These are phyloP conservation scores for Hypsizygus marmoreus DNA, from an alignment of 768 basidiomycete species.

Conservation along the genomic window DNA sequence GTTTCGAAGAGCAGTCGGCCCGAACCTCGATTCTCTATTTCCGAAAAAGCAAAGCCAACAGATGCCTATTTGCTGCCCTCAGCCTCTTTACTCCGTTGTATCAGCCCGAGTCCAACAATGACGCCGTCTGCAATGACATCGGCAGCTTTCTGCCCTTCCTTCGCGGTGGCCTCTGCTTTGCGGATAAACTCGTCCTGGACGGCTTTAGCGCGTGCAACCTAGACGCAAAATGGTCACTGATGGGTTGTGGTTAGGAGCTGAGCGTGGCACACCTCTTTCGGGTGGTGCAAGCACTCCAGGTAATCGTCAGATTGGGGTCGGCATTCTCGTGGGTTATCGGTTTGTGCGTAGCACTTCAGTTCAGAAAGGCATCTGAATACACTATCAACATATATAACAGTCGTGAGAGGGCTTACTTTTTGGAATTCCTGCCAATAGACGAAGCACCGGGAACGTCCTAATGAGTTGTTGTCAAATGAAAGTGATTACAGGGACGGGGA, in stretches of 20 bases:
- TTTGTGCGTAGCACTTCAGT: conserved; percentile 87
- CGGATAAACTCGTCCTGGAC: conserved; percentile 73
- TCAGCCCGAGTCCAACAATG: conserved; percentile 75
- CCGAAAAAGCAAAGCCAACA: neutral
- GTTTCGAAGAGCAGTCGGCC: neutral
- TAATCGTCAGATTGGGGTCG: conserved; percentile 78
- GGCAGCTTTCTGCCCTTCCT: conserved; percentile 70
- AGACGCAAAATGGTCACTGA: conserved; percentile 24
- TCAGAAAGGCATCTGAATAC: conserved; percentile 6
- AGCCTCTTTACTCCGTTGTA: conserved; percentile 48
- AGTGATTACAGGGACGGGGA: neutral
- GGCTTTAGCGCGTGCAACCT: conserved; percentile 57
- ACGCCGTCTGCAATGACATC: conserved; percentile 74
- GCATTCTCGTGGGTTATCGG: conserved; percentile 77
- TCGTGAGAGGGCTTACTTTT: conserved; percentile 45
- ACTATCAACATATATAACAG: neutral
- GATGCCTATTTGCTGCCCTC: conserved; percentile 12
- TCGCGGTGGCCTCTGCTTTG: conserved; percentile 63
- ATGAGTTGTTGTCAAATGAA: neutral
- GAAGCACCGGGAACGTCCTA: conserved; percentile 87
- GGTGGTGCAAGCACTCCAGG: conserved; percentile 87
- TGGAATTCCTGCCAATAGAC: conserved; percentile 91
- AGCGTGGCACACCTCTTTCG: conserved; percentile 70
- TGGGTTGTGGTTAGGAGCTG: neutral
- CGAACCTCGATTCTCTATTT: neutral